Conservation (phyloP, 2,329 filamentous ascomycete genomes). For the Fusarium sp. region DNA sequence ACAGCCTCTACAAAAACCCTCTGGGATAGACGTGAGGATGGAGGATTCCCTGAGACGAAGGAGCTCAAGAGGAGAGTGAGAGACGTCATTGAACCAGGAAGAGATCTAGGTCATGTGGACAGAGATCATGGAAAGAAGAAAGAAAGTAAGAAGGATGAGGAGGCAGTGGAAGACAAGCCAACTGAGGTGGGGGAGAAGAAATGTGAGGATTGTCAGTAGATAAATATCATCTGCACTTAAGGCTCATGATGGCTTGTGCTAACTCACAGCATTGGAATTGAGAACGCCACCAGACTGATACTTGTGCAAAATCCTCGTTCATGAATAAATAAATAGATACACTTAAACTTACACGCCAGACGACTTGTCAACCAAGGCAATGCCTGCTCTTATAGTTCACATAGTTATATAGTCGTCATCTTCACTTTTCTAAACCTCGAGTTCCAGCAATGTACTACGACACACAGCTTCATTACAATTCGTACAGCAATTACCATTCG, state of each 20-base stretch:
- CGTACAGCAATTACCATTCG: constrained; percentile 24
- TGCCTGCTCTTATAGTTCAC: not conserved
- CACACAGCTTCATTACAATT: not conserved
- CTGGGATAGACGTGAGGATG: constrained; percentile 89
- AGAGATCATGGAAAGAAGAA: constrained; percentile 53
- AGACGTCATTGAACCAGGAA: constrained; percentile 81
- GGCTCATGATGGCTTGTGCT: not conserved
- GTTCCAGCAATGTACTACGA: not conserved
- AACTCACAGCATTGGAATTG: not conserved
- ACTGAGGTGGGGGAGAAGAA: constrained; percentile 19
- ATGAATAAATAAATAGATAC: not conserved
- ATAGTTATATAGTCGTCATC: not conserved
- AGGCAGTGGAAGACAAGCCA: constrained; percentile 2
- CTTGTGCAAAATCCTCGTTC: not conserved
- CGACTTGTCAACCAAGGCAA: not conserved
- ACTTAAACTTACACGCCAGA: not conserved
- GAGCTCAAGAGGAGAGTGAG: constrained; percentile 86
- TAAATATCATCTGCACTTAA: not conserved
- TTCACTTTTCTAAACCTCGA: not conserved
- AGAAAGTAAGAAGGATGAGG: constrained; percentile 9
- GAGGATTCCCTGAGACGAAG: constrained; percentile 94
- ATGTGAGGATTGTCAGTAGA: constrained; percentile 46
- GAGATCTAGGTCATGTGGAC: constrained; percentile 86
- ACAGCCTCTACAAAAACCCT: constrained; percentile 62
- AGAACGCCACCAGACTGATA: not conserved